Percentiles rank a stretch among this genome's conserved stretches.
phyloP scores from a whole-genome alignment of 257 asterid genomes.

The Salvia rosmarinus region DNA sequence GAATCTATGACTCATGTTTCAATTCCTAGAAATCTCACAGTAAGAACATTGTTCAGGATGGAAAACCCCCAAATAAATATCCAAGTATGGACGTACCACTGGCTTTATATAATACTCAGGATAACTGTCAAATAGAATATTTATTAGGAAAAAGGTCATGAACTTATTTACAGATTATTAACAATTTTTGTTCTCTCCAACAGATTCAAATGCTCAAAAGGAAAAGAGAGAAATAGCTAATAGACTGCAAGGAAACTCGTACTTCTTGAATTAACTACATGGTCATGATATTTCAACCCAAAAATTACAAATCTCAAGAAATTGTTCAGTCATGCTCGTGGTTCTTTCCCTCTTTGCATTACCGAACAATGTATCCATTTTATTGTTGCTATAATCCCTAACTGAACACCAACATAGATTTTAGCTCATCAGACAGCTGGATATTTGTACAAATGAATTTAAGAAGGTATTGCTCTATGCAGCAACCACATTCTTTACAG shows the following conservation, averaged over 20 bases:
- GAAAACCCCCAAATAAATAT: background rate
- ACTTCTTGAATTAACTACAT: conserved; percentile 3
- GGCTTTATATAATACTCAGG: background rate
- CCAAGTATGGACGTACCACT: background rate
- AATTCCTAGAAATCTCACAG: background rate
- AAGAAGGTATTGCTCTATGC: background rate
- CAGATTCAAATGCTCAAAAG: conserved; percentile 1
- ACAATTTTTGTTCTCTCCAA: background rate
- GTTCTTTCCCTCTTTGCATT: conserved; percentile 1
- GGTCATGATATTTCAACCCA: conserved; percentile 7
- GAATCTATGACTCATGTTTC: background rate
- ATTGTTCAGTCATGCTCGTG: background rate
- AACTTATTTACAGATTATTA: background rate
- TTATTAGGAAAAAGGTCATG: background rate
- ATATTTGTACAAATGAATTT: conserved; percentile 21
- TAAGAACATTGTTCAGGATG: background rate
- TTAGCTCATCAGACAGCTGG: conserved; percentile 16
- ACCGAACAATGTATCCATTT: background rate
- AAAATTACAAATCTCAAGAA: conserved; percentile 17
- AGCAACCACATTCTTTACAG: conserved; percentile 3
- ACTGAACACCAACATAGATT: conserved; percentile 2
- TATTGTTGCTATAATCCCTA: conserved; percentile 2
- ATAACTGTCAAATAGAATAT: background rate
- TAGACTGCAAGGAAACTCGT: conserved; percentile 1
- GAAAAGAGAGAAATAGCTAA: background rate